Percentiles rank a stretch among this genome's conserved stretches.
Evolutionary conservation across 2,329 filamentous ascomycete genomes (phyloP).

Genomic region (Fusarium buharicum): DNA sequence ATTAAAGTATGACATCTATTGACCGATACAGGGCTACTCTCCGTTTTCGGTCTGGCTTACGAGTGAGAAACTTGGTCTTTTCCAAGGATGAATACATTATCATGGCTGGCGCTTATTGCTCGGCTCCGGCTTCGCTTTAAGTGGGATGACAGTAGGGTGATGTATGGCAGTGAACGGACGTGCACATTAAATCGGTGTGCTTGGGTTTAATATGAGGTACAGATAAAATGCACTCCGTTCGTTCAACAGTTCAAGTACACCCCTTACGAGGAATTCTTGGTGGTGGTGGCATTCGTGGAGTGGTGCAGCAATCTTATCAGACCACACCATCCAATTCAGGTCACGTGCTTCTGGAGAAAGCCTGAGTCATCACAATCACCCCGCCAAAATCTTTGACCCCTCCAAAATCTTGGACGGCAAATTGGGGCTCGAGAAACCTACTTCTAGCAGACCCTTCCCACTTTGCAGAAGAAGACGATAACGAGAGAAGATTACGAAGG

Average conservation of each 20-base stretch:
- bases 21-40: slow-evolving; percentile 9
- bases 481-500: slow-evolving; percentile 2
- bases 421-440: slow-evolving; percentile 37
- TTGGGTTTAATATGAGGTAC: not conserved
- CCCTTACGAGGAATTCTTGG: not conserved
- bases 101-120: not conserved
- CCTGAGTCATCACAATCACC: slow-evolving; percentile 43
- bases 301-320: slow-evolving; percentile 7
- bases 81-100: not conserved
- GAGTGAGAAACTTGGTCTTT: not conserved
- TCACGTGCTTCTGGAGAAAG: slow-evolving; percentile 30
- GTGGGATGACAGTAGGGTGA: slow-evolving; percentile 38
- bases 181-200: slow-evolving; percentile 3
- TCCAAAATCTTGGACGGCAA: slow-evolving; percentile 34
- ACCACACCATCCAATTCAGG: not conserved
- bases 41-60: slow-evolving; percentile 16
- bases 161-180: slow-evolving; percentile 1
- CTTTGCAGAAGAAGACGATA: slow-evolving; percentile 6
- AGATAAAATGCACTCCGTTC: not conserved
- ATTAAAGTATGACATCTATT: not conserved
- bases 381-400: slow-evolving; percentile 45
- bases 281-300: slow-evolving; percentile 17
- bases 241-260: slow-evolving; percentile 1
- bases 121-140: slow-evolving; percentile 33
- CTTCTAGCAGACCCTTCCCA: slow-evolving; percentile 23